Evolutionary conservation across 1,284 basidiomycete genomes (phyloP), one percentile per base, ranked within the genome.

Genomic region (Meira miltonrushii): DNA sequence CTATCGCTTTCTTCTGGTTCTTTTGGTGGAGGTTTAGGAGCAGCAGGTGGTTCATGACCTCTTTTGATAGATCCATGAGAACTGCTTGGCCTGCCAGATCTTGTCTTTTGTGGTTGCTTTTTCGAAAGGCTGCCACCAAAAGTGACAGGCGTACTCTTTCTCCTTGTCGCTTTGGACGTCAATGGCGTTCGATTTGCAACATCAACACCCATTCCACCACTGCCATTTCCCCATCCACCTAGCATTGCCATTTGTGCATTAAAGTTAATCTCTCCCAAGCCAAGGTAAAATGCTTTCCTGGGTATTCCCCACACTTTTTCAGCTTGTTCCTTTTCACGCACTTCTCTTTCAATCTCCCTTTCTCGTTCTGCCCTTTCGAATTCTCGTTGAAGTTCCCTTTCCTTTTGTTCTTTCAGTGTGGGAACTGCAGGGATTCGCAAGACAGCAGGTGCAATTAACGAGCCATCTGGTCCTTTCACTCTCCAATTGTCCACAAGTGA

Each of bases 261-360:
- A 61, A 74, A 72, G 60, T 70, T 70, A 62, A 72, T 61, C 43
- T 72, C 68, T 28, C 65, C 65, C 6, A 74, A 61, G 21, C 71
- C 71, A 39, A 71, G 61, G 12, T 71, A 65, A 39, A 74, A 66
- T 9, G 68, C 70, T 61, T 71, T 72, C 40, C 70, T 72, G 39
- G 71, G 71, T 39, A 74, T 74, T 8, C 71, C 71, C 69, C 69
- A 74, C 53, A 74, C 63, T 56, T 66, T 70, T 53, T 67, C 68
- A 23, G 71, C 70, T 15, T 64, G 65, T 58, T 70, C 62, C 19
- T 58, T 66, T 28, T 71, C 60, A 13, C 21, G 19, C 28, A 49
- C 39, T 55, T 62, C 60, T 19, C 41, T 40, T 44, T 57, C 52
- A 61, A 62, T 72, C 40, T 70, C 55, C 23, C 51, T 39, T 52